These are phyloP conservation scores for Lichina pygmaea DNA, from an alignment of 495 filamentous ascomycete genomes.

Conservation along the genomic window DNA sequence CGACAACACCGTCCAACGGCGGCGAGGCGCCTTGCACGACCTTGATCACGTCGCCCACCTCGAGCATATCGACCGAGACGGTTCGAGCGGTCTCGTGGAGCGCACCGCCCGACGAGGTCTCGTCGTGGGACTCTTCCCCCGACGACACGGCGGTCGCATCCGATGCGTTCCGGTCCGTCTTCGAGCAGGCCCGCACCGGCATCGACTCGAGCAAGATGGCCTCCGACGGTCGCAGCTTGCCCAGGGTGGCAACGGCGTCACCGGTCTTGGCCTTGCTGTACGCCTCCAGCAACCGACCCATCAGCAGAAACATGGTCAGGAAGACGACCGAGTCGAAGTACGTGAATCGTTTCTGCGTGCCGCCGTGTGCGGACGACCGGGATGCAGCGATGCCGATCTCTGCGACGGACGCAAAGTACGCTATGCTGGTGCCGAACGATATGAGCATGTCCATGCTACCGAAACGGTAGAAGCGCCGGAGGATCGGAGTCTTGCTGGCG, in stretches of 20 bases:
- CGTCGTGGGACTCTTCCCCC: background rate
- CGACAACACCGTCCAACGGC: slow-evolving; percentile 52
- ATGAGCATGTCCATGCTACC: slow-evolving; percentile 94
- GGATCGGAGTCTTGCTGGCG: slow-evolving; percentile 47
- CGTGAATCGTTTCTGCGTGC: slow-evolving; percentile 11
- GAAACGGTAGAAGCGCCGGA: slow-evolving; percentile 66
- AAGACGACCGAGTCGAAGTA: slow-evolving; percentile 95
- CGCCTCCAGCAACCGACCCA: slow-evolving; percentile 57
- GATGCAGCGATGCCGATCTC: slow-evolving; percentile 27
- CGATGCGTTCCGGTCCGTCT: background rate
- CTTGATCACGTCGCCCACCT: slow-evolving; percentile 55
- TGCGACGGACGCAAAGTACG: slow-evolving; percentile 63
- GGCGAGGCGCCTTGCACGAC: slow-evolving; percentile 62
- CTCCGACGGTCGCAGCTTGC: slow-evolving; percentile 52
- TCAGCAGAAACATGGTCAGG: slow-evolving; percentile 70
- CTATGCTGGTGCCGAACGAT: slow-evolving; percentile 66
- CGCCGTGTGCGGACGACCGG: slow-evolving; percentile 10
- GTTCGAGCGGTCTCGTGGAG: slow-evolving; percentile 10
- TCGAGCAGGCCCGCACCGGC: slow-evolving; percentile 7
- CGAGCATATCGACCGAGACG: slow-evolving; percentile 46
- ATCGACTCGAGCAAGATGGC: slow-evolving; percentile 33
- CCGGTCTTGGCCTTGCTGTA: slow-evolving; percentile 85
- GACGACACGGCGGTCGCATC: background rate
- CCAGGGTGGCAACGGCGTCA: slow-evolving; percentile 59
- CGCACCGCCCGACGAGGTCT: slow-evolving; percentile 1